phyloP scores from a whole-genome alignment of 2,329 filamentous ascomycete species.

The Corniculantispora saksenae region DNA sequence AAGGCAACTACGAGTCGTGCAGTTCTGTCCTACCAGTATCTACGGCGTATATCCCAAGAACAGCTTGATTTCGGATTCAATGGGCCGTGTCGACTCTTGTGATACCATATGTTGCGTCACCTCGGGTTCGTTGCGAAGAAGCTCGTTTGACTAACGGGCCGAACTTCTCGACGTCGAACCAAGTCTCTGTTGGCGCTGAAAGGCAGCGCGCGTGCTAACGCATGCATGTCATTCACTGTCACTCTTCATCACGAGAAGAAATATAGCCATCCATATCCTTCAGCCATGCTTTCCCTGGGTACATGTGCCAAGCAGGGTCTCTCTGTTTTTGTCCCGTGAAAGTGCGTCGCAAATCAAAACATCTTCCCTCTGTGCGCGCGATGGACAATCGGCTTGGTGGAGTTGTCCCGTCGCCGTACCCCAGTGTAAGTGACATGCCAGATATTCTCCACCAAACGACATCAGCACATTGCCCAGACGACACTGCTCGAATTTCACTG shows the following conservation, averaged over 20 bases:
- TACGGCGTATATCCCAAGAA: too few species aligned
- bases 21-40: too few species aligned
- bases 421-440: not conserved
- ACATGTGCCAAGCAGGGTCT: not conserved
- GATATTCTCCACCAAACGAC: not conserved
- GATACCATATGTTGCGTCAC: not conserved
- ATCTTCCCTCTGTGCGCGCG: not conserved
- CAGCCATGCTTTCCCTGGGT: not conserved
- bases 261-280: too few species aligned
- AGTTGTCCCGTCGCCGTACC: conserved; percentile 9
- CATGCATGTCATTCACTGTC: not conserved
- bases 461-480: not conserved
- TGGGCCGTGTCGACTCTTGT: not conserved
- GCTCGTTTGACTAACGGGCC: not conserved
- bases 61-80: too few species aligned
- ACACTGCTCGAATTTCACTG: not conserved
- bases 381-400: conserved; percentile 7
- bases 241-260: too few species aligned
- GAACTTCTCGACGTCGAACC: not conserved
- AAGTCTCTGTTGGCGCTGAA: too few species aligned
- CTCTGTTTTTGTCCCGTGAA: not conserved
- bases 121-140: not conserved
- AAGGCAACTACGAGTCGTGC: too few species aligned
- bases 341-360: too few species aligned
- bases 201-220: not conserved